A percentile compares a stretch with the other conserved stretches of the same genome.
phyloP scores from a whole-genome alignment of 768 basidiomycete genomes.

The Auricularia sp. region DNA sequence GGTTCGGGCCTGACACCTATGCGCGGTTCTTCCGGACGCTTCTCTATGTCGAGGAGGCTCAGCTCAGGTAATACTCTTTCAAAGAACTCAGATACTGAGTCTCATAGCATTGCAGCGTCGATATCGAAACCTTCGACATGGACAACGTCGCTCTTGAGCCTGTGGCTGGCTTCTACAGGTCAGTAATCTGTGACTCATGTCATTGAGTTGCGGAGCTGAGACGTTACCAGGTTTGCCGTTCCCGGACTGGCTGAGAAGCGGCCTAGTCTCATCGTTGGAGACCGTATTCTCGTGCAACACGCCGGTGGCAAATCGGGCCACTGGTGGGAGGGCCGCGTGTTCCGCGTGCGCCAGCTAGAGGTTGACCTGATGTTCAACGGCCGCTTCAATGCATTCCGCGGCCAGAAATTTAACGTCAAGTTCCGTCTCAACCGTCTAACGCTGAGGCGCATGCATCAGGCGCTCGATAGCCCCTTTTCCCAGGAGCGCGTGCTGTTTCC shows the following conservation, averaged over 20 bases:
- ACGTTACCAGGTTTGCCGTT: conserved; percentile 27
- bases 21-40: conserved; percentile 34
- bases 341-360: conserved; percentile 36
- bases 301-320: conserved; percentile 26
- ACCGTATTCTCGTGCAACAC: conserved; percentile 30
- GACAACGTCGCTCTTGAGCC: conserved; percentile 8
- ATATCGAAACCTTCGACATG: conserved; percentile 26
- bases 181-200: not conserved
- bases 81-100: no score
- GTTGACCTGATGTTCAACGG: conserved; percentile 40
- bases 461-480: conserved; percentile 35
- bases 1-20: conserved; percentile 32
- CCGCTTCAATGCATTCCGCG: conserved; percentile 32
- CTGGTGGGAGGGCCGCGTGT: conserved; percentile 55
- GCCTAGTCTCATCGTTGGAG: conserved; percentile 47
- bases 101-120: conserved; percentile 5
- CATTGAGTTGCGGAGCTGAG: not conserved
- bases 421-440: conserved; percentile 48
- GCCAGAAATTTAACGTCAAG: conserved; percentile 37
- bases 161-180: conserved; percentile 8
- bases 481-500: conserved; percentile 47
- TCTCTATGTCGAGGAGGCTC: conserved; percentile 38
- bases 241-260: conserved; percentile 50
- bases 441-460: conserved; percentile 50
- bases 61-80: not conserved